Conservation (phyloP, 805 yeast genomes). For the Kazachstania viticola region DNA sequence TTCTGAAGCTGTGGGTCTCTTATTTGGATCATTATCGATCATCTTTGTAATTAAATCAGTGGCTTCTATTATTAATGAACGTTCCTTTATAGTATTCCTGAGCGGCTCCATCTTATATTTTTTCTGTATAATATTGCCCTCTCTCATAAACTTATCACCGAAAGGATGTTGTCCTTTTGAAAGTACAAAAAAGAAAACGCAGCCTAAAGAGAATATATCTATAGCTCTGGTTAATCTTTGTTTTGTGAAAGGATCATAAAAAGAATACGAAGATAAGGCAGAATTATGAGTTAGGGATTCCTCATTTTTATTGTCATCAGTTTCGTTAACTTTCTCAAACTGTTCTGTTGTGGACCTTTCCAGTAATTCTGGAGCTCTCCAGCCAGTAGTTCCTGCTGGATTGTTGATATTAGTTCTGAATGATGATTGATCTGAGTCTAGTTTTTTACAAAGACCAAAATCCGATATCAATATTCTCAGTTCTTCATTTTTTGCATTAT, state of each 20-base stretch:
- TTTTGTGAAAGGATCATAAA: slow-evolving; percentile 31
- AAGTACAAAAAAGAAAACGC: slow-evolving; percentile 80
- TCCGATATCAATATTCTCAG: slow-evolving; percentile 79
- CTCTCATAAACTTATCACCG: slow-evolving; percentile 84
- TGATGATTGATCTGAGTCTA: slow-evolving; percentile 87
- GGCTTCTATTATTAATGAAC: slow-evolving; percentile 42
- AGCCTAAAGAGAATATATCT: slow-evolving; percentile 90
- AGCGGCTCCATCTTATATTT: slow-evolving; percentile 37
- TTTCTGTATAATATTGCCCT: slow-evolving; percentile 74
- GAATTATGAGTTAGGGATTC: slow-evolving; percentile 4
- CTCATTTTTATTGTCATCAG: slow-evolving; percentile 28
- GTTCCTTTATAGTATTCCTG: slow-evolving; percentile 19
- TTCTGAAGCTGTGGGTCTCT: slow-evolving; percentile 57
- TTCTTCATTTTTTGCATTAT: slow-evolving; percentile 27
- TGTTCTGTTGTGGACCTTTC: slow-evolving; percentile 10
- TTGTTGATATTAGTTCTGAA: slow-evolving; percentile 77
- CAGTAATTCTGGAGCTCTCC: slow-evolving; percentile 93
- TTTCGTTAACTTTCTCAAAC: slow-evolving; percentile 2
- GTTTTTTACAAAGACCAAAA: slow-evolving; percentile 86
- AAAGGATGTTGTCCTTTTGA: slow-evolving; percentile 85
- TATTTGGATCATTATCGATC: slow-evolving; percentile 55
- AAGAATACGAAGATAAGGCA: slow-evolving; percentile 8
- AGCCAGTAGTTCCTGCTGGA: slow-evolving; percentile 95
- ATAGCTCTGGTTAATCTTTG: slow-evolving; percentile 77
- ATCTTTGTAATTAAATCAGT: slow-evolving; percentile 58